Base-by-base conservation (phyloP, 768 basidiomycete species). In the Russula sp. region DNA sequence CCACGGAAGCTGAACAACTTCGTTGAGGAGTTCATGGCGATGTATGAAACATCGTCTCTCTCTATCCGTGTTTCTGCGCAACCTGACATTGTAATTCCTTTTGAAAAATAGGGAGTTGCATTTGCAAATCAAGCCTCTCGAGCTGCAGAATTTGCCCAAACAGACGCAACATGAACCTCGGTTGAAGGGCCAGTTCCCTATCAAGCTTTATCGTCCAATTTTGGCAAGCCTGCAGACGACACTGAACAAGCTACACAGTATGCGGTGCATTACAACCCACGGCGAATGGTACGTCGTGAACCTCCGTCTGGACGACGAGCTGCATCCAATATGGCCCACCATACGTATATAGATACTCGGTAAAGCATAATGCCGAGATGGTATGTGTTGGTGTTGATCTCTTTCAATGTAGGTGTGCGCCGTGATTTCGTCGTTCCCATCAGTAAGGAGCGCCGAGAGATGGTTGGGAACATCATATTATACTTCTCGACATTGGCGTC, bases 61-160 rank as follows among this genome's bases (percentile, higher is more conserved):
- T 11, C 32, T 55, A 22, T 46, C 20, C 13, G 49, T 46, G 49
- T 35, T 2, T 2, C 20, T 57, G 55, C 8, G 9, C 18, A 29
- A 42, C 16, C 16, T 61, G 36, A 16, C 38, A 11, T 51, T 6
- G 56, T 18, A 1, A 29, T 35, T n/a, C n/a, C n/a, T n/a, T n/a
- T n/a, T n/a, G n/a, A n/a, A n/a, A n/a, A 57, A n/a, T 66, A 97
- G 94, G 96, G 97, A 98, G 71, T 77, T 98, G 9, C 93, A 97
- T 70, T 78, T 98, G 11, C 97, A 98, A 69, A 87, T 90, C 69
- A 88, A 93, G 70, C 75, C 98, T 46, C 90, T 95, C 43, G 84
- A 90, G 70, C 77, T 98, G 9, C 88, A 93, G 67, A 85, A 81
- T 1, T 75, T 98, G n/a, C 78, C 98, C 46, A 83, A 84, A 10